A percentile compares a stretch with the other conserved stretches of the same genome.
Evolutionary conservation across 148 eudicot genomes (phyloP).

Genomic region (Silene uniflora): DNA sequence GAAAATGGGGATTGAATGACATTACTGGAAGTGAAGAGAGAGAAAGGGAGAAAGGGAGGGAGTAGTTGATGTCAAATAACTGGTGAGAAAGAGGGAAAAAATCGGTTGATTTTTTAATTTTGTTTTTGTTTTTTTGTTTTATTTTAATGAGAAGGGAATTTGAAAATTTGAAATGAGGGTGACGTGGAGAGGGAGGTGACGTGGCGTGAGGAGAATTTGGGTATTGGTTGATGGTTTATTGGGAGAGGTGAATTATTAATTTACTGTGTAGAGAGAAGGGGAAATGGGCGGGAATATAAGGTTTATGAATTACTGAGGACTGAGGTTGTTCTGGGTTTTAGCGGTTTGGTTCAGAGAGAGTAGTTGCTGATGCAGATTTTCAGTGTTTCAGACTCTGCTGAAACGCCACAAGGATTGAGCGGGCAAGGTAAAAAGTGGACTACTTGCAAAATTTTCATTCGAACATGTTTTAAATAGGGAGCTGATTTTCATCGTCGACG

Average conservation of each 20-base stretch:
- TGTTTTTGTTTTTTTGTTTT: background rate
- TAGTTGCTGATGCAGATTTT: background rate
- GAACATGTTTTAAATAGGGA: too few relatives aligned
- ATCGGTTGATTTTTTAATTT: background rate
- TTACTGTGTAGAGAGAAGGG: background rate
- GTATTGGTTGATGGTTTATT: background rate
- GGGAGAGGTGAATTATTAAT: background rate
- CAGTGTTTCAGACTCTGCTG: conserved; percentile 3
- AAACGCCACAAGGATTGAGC: conserved; percentile 16
- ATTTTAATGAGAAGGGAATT: background rate
- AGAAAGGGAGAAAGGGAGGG: conserved; percentile 2
- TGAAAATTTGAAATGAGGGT: conserved; percentile 26
- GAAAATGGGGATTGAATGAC: background rate
- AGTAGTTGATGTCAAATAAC: conserved; percentile 21
- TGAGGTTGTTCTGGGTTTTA: background rate
- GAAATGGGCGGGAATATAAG: conserved; percentile 14
- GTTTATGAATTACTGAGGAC: conserved; percentile 15
- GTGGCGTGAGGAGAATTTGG: conserved; percentile 11
- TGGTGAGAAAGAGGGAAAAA: conserved; percentile 13
- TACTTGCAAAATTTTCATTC: too few relatives aligned
- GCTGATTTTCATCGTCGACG: too few relatives aligned
- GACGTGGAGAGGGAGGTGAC: conserved; percentile 24
- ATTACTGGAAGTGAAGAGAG: background rate
- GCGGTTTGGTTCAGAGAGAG: background rate
- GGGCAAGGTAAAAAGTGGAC: background rate